Evolutionary conservation across 2,329 filamentous ascomycete species (phyloP).

Genomic region (Bipolaris zeicola): DNA sequence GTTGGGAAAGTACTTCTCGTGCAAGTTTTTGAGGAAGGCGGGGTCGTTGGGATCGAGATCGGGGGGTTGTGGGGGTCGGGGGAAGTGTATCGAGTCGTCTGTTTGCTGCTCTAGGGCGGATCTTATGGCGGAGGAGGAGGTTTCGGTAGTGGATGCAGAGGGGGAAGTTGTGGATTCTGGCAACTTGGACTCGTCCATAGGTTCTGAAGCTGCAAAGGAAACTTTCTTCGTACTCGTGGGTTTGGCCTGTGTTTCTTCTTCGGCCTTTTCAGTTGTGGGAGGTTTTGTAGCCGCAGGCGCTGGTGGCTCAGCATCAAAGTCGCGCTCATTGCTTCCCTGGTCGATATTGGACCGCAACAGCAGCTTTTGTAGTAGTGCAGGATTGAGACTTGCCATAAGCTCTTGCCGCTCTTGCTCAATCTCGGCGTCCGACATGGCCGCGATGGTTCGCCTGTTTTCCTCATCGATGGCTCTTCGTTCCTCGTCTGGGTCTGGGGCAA

Average conservation of each 20-base stretch:
- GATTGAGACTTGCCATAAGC: constrained; percentile 76
- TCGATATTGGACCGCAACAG: constrained; percentile 78
- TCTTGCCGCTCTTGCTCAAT: constrained; percentile 82
- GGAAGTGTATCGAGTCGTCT: constrained; percentile 68
- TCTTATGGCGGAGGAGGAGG: neutral
- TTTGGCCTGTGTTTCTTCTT: constrained; percentile 19
- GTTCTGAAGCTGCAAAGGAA: constrained; percentile 36
- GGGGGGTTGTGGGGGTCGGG: constrained; percentile 60
- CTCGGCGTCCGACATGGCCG: constrained; percentile 78
- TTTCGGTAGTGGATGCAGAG: constrained; percentile 3
- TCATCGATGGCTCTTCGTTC: constrained; percentile 78
- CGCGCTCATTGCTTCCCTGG: constrained; percentile 58
- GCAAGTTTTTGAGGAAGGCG: constrained; percentile 81
- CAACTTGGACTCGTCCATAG: constrained; percentile 9
- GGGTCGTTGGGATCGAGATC: constrained; percentile 84
- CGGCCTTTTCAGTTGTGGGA: constrained; percentile 16
- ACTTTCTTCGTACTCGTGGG: constrained; percentile 39
- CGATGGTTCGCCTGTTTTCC: constrained; percentile 77
- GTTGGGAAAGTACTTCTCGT: constrained; percentile 91
- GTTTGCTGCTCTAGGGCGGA: constrained; percentile 51
- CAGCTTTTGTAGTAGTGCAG: constrained; percentile 75
- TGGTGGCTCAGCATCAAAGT: constrained; percentile 31
- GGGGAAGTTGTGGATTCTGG: constrained; percentile 4
- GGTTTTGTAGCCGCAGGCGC: constrained; percentile 1
- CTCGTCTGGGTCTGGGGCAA: constrained; percentile 46